Percentiles rank a stretch among this genome's conserved stretches.
Conservation (phyloP, 108 stramenopile genomes). For the Skeletonema potamos region DNA sequence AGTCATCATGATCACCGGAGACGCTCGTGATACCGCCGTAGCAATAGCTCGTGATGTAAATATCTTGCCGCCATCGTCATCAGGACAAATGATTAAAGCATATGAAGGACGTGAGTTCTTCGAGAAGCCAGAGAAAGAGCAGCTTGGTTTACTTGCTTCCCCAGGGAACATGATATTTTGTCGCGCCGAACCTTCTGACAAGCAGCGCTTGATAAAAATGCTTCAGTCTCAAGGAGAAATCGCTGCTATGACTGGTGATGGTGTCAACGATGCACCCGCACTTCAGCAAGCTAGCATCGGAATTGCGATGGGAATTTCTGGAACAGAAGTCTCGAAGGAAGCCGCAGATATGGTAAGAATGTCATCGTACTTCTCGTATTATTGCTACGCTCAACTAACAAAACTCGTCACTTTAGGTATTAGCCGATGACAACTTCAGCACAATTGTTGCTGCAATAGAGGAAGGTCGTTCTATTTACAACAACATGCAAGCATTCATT, state of each 20-base stretch:
- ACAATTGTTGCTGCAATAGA: constrained; percentile 96
- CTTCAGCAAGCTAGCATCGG: constrained; percentile 91
- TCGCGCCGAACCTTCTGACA: constrained; percentile 96
- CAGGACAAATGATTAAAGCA: constrained; percentile 57
- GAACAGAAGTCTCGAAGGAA: constrained; percentile 85
- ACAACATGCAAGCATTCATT: constrained; percentile 98
- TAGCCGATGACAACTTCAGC: constrained; percentile 98
- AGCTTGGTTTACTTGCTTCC: constrained; percentile 56
- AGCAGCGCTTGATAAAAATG: constrained; percentile 96
- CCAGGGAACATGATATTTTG: constrained; percentile 95
- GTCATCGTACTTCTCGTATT: not conserved
- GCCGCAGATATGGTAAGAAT: constrained; percentile 90
- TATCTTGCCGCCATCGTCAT: constrained; percentile 57
- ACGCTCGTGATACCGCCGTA: constrained; percentile 95
- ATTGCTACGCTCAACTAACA: too few relatives aligned
- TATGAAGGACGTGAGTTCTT: constrained; percentile 90
- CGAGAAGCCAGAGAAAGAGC: constrained; percentile 63
- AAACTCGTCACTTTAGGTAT: too few relatives aligned
- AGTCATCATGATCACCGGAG: constrained; percentile 99
- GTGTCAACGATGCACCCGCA: constrained; percentile 99
- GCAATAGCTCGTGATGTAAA: constrained; percentile 88
- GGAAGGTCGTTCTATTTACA: constrained; percentile 97
- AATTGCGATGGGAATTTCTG: constrained; percentile 93
- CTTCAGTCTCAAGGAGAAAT: constrained; percentile 91
- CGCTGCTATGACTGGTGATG: constrained; percentile 98